phyloP scores from a whole-genome alignment of 1,284 basidiomycete species.

The Cerrena zonata region DNA sequence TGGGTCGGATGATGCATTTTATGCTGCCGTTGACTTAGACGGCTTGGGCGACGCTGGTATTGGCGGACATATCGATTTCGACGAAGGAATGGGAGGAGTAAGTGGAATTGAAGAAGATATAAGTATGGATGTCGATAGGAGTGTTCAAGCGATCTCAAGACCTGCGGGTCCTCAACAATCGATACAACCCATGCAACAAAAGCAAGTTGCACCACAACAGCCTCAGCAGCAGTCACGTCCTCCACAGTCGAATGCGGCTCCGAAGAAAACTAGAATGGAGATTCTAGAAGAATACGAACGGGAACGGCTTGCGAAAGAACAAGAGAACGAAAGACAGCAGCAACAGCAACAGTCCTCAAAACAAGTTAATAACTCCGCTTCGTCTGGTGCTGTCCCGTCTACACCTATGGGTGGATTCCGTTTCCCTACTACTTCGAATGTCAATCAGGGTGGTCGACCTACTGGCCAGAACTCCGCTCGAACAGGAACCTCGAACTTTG shows the following conservation, averaged over 20 bases:
- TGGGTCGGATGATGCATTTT: slow-evolving; percentile 55
- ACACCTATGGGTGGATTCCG: slow-evolving; percentile 49
- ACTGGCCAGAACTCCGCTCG: too few species aligned
- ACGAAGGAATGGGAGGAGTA: slow-evolving; percentile 31
- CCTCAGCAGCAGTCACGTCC: not conserved
- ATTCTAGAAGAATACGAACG: not conserved
- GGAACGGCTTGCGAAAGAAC: not conserved
- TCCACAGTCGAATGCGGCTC: too few species aligned
- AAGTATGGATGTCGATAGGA: too few species aligned
- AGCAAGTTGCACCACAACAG: not conserved
- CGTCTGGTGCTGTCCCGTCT: slow-evolving; percentile 21
- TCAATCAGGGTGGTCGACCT: too few species aligned
- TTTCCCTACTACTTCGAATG: slow-evolving; percentile 39
- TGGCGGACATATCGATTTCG: slow-evolving; percentile 41
- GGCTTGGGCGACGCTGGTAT: slow-evolving; percentile 41
- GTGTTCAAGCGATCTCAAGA: too few species aligned
- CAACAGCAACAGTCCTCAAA: slow-evolving; percentile 10
- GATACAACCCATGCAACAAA: not conserved
- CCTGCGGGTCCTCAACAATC: too few species aligned
- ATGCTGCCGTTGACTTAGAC: slow-evolving; percentile 54
- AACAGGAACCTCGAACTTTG: too few species aligned
- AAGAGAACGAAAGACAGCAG: slow-evolving; percentile 6
- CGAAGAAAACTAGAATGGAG: not conserved
- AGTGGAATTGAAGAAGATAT: slow-evolving; percentile 12
- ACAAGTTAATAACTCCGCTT: slow-evolving; percentile 3